These are phyloP conservation scores for Phytophthora citricola DNA, from an alignment of 352 stramenopile genomes.

Conservation along the genomic window DNA sequence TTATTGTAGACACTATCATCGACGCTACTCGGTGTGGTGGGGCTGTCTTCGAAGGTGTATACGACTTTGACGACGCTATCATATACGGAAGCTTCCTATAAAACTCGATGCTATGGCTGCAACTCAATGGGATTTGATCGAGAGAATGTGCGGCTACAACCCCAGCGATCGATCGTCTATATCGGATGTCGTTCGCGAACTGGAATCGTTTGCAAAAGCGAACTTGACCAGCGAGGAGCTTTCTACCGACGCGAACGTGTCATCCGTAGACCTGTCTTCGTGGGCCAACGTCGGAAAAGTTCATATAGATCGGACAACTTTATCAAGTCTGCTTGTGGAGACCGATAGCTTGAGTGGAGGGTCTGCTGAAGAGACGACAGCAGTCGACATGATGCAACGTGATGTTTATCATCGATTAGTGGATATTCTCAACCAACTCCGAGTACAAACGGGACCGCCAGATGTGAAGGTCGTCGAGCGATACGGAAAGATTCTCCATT, in stretches of 20 bases:
- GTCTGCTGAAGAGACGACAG: neutral
- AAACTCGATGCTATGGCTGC: slow-evolving; percentile 6
- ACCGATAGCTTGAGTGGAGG: slow-evolving; percentile 9
- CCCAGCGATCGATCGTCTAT: slow-evolving; percentile 1
- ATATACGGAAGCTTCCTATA: neutral
- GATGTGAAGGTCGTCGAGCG: neutral
- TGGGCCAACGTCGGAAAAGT: slow-evolving; percentile 2
- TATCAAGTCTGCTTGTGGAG: slow-evolving; percentile 1
- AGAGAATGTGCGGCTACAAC: slow-evolving; percentile 19
- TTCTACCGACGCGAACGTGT: too few species aligned
- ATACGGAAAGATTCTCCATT: slow-evolving; percentile 5
- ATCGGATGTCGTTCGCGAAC: slow-evolving; percentile 14
- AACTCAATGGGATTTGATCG: slow-evolving; percentile 7
- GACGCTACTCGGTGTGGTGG: neutral
- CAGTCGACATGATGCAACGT: slow-evolving; percentile 8
- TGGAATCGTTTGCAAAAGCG: slow-evolving; percentile 6
- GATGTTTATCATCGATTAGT: slow-evolving; percentile 17
- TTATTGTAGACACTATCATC: neutral
- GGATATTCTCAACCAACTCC: slow-evolving; percentile 13
- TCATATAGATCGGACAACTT: neutral
- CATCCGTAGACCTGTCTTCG: too few species aligned
- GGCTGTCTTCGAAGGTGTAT: too few species aligned
- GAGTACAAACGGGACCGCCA: neutral
- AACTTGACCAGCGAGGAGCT: neutral
- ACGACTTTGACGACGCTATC: slow-evolving; percentile 2